Evolutionary conservation across 140 eudicot species (phyloP).

Genomic region (Erigeron philadelphicus): DNA sequence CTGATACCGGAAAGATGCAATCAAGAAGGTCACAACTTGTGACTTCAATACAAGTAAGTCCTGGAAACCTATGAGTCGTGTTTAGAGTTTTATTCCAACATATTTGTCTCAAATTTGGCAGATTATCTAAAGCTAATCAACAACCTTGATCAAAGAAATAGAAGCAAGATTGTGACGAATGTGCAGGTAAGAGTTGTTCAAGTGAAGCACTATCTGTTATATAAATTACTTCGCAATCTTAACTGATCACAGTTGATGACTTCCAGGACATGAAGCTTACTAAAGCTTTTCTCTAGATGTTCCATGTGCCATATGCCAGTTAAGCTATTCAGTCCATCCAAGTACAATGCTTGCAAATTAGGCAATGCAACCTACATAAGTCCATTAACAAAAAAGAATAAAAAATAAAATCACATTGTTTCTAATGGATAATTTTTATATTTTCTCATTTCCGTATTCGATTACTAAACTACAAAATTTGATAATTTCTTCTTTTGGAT

Average conservation of each 20-base stretch:
- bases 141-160: constrained; percentile 32
- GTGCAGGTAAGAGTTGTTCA: constrained; percentile 29
- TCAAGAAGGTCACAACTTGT: constrained; percentile 30
- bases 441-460: too few species aligned
- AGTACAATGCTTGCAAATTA: constrained; percentile 33
- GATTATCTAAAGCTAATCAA: constrained; percentile 29
- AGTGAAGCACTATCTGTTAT: constrained; percentile 35
- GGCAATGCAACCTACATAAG: constrained; percentile 37
- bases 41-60: constrained; percentile 32
- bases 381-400: not conserved
- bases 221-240: constrained; percentile 32
- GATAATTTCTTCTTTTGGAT: not conserved
- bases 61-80: constrained; percentile 26
- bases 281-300: constrained; percentile 33
- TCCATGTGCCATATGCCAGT: constrained; percentile 35
- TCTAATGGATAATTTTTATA: too few species aligned
- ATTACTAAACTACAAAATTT: too few species aligned
- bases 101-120: constrained; percentile 39
- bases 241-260: constrained; percentile 33
- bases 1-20: constrained; percentile 31
- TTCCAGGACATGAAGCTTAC: constrained; percentile 31
- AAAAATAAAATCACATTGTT: not conserved
- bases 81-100: constrained; percentile 35
- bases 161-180: constrained; percentile 25
- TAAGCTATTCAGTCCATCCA: constrained; percentile 29